phyloP scores from a whole-genome alignment of 768 basidiomycete species.

The Boletus fagicola region DNA sequence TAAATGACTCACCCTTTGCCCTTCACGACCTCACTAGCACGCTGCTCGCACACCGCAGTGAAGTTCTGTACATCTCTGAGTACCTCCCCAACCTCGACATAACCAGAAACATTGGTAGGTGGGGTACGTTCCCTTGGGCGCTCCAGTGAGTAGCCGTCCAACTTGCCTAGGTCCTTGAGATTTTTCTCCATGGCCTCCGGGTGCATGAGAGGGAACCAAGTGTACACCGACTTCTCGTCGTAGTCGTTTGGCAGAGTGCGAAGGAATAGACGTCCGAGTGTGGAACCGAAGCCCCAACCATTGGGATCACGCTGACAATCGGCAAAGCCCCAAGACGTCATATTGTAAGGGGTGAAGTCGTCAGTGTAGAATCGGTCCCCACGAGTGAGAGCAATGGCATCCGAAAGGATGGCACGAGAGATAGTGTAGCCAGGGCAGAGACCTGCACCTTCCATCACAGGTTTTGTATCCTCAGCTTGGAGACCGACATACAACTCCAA shows the following conservation, averaged over 20 bases:
- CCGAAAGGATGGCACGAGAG: constrained; percentile 80
- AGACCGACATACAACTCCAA: constrained; percentile 82
- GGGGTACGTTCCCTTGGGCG: constrained; percentile 41
- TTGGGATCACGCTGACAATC: constrained; percentile 75
- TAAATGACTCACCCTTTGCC: constrained; percentile 53
- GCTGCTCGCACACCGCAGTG: constrained; percentile 45
- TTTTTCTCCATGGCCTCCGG: constrained; percentile 64
- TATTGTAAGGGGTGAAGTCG: constrained; percentile 76
- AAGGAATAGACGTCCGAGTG: constrained; percentile 68
- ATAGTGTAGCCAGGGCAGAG: constrained; percentile 86
- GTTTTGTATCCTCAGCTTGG: constrained; percentile 76
- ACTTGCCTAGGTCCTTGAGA: constrained; percentile 53
- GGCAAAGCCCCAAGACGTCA: constrained; percentile 82
- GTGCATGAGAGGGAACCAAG: constrained; percentile 89
- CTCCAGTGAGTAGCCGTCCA: constrained; percentile 53
- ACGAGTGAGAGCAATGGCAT: constrained; percentile 83
- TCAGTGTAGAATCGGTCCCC: constrained; percentile 82
- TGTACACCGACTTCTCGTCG: constrained; percentile 66
- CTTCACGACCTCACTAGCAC: constrained; percentile 52
- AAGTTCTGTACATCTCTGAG: constrained; percentile 48
- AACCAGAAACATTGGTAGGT: constrained; percentile 40
- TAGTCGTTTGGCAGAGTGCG: constrained; percentile 72
- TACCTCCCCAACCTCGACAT: constrained; percentile 52
- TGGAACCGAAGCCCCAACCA: constrained; percentile 69
- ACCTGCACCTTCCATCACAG: constrained; percentile 73